Evolutionary conservation across 495 filamentous ascomycete genomes (phyloP).

Genomic region (Annulohypoxylon nitens): DNA sequence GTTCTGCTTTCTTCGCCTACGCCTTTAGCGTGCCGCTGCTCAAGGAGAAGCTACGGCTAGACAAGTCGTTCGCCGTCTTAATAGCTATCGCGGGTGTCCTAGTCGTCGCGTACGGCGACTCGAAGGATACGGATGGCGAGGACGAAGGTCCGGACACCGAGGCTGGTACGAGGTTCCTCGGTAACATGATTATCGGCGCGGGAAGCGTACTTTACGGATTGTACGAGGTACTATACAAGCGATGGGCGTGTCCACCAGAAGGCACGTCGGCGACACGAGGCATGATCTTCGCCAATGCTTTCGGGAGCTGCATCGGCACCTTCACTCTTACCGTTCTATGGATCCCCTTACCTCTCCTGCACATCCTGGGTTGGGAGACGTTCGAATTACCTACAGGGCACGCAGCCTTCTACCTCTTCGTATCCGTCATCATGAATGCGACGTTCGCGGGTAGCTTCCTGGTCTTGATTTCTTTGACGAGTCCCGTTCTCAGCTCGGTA

Average conservation of each 20-base stretch:
- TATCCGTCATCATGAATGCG: constrained; percentile 87
- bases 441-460: constrained; percentile 94
- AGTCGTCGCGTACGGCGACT: constrained; percentile 91
- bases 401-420: constrained; percentile 80
- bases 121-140: constrained; percentile 49
- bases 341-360: constrained; percentile 90
- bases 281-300: constrained; percentile 92
- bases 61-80: constrained; percentile 85
- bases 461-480: constrained; percentile 90
- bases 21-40: constrained; percentile 92
- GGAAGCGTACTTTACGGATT: constrained; percentile 95
- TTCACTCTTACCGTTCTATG: constrained; percentile 91
- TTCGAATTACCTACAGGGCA: constrained; percentile 85
- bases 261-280: constrained; percentile 82
- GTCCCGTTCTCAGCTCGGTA: constrained; percentile 90
- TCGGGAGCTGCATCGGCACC: constrained; percentile 84
- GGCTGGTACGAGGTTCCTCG: constrained; percentile 72
- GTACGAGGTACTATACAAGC: constrained; percentile 97
- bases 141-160: constrained; percentile 52
- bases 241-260: constrained; percentile 90
- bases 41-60: constrained; percentile 80
- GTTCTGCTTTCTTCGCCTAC: constrained; percentile 98
- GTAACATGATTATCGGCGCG: constrained; percentile 93
- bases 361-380: constrained; percentile 78
- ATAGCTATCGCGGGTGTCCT: constrained; percentile 91